Evolutionary conservation across 768 basidiomycete species (phyloP).

Genomic region (Hygrophoropsis aurantiaca): DNA sequence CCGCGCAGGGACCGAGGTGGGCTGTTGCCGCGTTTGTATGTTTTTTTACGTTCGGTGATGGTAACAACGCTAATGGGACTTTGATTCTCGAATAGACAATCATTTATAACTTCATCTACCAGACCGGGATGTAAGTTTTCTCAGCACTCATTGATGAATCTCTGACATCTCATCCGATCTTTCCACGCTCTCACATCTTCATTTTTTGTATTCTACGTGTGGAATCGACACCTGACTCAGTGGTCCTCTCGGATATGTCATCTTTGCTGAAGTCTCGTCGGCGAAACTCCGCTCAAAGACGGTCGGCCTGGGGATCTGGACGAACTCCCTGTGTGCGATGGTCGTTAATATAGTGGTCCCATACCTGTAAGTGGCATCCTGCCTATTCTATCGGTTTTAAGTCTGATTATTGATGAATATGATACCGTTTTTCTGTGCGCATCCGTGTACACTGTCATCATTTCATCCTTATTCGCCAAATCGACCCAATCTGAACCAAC

Average conservation of each 20-base stretch:
- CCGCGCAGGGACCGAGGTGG: conserved; percentile 16
- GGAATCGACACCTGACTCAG: too few relatives aligned
- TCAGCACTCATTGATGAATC: background rate
- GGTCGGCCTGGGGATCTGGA: conserved; percentile 24
- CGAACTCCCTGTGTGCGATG: conserved; percentile 24
- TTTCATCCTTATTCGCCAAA: too few relatives aligned
- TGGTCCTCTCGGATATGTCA: conserved; percentile 26
- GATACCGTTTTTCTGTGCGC: too few relatives aligned
- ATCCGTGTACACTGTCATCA: too few relatives aligned
- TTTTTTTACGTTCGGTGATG: background rate
- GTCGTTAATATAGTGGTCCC: conserved; percentile 25
- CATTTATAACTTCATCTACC: conserved; percentile 30
- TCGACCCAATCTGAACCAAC: too few relatives aligned
- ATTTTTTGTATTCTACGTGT: too few relatives aligned
- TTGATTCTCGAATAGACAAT: conserved; percentile 18
- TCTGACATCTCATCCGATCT: too few relatives aligned
- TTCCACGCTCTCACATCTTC: too few relatives aligned
- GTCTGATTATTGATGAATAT: background rate
- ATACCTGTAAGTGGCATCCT: conserved; percentile 20
- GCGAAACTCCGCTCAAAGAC: conserved; percentile 30
- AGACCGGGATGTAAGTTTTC: conserved; percentile 22
- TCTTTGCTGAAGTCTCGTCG: conserved; percentile 28
- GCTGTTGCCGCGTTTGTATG: conserved; percentile 21
- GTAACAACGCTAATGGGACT: background rate
- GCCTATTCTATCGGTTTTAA: too few relatives aligned